phyloP scores from a whole-genome alignment of 1,139 yeast genomes.

The Yamadazyma spencermartinsiae region DNA sequence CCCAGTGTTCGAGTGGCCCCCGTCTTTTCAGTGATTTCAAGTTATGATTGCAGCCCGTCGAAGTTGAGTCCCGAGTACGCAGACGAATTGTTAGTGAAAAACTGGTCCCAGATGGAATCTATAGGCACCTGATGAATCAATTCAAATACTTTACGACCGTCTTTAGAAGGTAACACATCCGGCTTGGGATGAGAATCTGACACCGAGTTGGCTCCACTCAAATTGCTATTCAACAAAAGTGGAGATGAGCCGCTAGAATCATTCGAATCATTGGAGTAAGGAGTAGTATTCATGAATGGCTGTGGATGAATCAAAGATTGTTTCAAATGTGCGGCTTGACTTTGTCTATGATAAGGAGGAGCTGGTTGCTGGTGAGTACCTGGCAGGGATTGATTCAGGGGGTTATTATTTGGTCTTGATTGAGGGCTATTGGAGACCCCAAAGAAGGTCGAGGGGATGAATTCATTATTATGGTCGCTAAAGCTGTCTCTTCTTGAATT shows the following conservation, averaged over 20 bases:
- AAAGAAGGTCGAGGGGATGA: background rate
- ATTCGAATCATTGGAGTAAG: slow-evolving; percentile 12
- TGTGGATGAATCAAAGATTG: background rate
- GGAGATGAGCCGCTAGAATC: slow-evolving; percentile 15
- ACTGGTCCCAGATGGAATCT: slow-evolving; percentile 78
- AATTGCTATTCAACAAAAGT: slow-evolving; percentile 7
- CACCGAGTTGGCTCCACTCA: background rate
- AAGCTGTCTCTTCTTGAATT: slow-evolving; percentile 17
- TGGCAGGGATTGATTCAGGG: slow-evolving; percentile 1
- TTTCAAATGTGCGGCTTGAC: background rate
- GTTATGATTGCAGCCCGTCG: background rate
- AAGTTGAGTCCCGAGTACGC: slow-evolving; percentile 2
- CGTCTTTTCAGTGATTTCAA: too few species aligned
- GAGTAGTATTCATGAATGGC: slow-evolving; percentile 6
- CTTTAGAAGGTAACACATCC: slow-evolving; percentile 25
- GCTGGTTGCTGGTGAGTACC: background rate
- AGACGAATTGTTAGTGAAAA: slow-evolving; percentile 40
- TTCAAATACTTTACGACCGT: slow-evolving; percentile 58
- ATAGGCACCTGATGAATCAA: slow-evolving; percentile 66
- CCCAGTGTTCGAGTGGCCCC: background rate
- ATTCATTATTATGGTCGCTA: slow-evolving; percentile 7
- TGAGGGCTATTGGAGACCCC: background rate
- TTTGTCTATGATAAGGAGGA: background rate
- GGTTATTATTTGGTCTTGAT: too few species aligned
- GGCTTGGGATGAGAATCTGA: too few species aligned